phyloP scores from a whole-genome alignment of 768 basidiomycete species.

The Leccinum obscurum region DNA sequence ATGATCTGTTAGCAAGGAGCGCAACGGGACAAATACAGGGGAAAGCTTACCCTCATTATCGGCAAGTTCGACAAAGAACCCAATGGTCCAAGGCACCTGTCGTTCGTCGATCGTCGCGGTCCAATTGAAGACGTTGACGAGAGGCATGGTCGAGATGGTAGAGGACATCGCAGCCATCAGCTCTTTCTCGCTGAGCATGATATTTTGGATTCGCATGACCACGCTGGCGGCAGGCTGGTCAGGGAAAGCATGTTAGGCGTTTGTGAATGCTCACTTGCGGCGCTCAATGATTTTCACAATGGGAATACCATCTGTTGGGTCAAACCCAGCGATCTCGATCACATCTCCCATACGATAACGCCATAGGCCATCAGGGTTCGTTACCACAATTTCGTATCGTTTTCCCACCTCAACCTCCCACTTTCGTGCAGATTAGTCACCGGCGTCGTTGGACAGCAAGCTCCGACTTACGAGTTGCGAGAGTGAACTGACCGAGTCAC shows the following conservation, averaged over 20 bases:
- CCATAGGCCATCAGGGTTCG: background rate
- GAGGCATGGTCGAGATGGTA: background rate
- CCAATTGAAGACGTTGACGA: background rate
- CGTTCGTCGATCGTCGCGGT: background rate
- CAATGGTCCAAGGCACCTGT: background rate
- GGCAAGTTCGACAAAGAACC: background rate
- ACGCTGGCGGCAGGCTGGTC: background rate
- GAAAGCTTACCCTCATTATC: background rate
- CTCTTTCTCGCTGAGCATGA: background rate
- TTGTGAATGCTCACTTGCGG: background rate
- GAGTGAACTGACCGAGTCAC: background rate
- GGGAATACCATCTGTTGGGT: background rate
- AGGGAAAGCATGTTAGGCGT: background rate
- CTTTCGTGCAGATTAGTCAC: background rate
- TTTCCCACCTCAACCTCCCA: background rate
- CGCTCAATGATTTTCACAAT: background rate
- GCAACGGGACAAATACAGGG: no score
- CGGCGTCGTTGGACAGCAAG: background rate
- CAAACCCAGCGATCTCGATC: background rate
- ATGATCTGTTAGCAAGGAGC: background rate
- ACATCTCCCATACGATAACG: background rate
- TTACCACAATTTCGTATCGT: background rate
- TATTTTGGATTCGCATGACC: background rate
- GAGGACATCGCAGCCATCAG: background rate
- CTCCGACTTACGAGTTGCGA: background rate